Evolutionary conservation across 345 rosid species (phyloP).

Genomic region (Brassica napus): DNA sequence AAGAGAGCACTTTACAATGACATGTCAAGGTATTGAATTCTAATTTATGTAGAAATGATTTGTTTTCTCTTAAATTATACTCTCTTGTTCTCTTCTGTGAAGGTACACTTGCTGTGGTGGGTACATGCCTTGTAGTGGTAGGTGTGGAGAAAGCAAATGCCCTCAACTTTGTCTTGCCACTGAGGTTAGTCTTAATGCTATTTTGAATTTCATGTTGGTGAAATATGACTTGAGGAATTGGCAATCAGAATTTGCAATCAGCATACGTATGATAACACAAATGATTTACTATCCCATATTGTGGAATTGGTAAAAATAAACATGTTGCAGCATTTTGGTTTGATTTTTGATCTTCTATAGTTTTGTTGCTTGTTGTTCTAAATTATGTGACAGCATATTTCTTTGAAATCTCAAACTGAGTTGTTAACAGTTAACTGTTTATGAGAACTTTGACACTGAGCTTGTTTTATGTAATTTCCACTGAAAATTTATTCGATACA

Average conservation of each 20-base stretch:
- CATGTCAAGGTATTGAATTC: conserved; percentile 70
- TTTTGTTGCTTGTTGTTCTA: neutral
- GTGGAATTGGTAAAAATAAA: neutral
- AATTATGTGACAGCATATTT: neutral
- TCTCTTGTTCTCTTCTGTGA: conserved; percentile 24
- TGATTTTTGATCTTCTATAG: neutral
- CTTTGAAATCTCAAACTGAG: neutral
- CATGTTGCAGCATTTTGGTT: neutral
- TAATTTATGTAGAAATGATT: neutral
- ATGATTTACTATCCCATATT: neutral
- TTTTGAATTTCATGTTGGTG: neutral
- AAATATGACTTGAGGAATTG: neutral
- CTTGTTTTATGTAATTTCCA: neutral
- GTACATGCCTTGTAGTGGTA: conserved; percentile 95
- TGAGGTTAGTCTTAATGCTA: conserved; percentile 49
- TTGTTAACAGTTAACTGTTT: neutral
- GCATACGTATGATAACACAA: neutral
- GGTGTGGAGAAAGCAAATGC: conserved; percentile 74
- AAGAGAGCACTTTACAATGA: conserved; percentile 69
- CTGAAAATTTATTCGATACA: neutral
- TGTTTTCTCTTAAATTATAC: conserved; percentile 42
- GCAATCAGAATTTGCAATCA: neutral
- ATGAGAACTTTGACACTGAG: neutral
- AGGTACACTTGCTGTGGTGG: conserved; percentile 99
- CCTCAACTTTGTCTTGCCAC: conserved; percentile 81